Conservation (phyloP, 495 filamentous ascomycete species). For the Podospora sp. region DNA sequence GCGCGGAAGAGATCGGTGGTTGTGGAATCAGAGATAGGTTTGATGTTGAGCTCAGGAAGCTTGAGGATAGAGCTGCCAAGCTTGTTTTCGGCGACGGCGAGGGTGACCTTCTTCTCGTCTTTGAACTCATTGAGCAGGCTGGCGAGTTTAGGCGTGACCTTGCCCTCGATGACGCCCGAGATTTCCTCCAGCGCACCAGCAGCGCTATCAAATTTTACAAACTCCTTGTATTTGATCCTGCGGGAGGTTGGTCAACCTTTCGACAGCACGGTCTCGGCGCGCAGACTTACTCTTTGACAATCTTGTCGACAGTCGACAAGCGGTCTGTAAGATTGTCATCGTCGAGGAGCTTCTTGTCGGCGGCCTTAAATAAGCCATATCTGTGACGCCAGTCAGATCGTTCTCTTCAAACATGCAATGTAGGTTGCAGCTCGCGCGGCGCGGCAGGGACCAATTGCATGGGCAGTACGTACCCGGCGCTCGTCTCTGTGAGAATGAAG, state of each 20-base stretch:
- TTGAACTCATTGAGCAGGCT: constrained; percentile 85
- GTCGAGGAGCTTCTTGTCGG: constrained; percentile 96
- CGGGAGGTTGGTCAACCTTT: constrained; percentile 22
- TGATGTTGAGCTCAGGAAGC: constrained; percentile 81
- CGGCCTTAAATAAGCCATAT: constrained; percentile 96
- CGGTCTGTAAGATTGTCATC: constrained; percentile 74
- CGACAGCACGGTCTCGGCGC: neutral
- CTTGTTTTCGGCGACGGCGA: constrained; percentile 94
- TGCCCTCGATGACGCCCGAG: constrained; percentile 83
- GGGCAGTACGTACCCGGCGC: constrained; percentile 66
- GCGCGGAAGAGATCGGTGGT: constrained; percentile 89
- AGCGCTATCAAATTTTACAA: constrained; percentile 94
- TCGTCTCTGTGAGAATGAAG: constrained; percentile 87
- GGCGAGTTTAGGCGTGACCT: constrained; percentile 89
- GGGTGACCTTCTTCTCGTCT: constrained; percentile 94
- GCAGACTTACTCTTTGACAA: constrained; percentile 76
- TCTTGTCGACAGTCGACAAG: constrained; percentile 77
- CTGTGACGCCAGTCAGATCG: constrained; percentile 33
- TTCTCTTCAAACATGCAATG: neutral
- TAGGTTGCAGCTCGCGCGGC: constrained; percentile 3
- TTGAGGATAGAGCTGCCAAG: constrained; percentile 92
- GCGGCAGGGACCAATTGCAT: constrained; percentile 20
- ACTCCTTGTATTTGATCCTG: constrained; percentile 93
- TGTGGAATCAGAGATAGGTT: constrained; percentile 80
- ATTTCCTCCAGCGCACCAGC: constrained; percentile 85